Conservation (phyloP, 140 eudicot genomes). For the Cichorium intybus region DNA sequence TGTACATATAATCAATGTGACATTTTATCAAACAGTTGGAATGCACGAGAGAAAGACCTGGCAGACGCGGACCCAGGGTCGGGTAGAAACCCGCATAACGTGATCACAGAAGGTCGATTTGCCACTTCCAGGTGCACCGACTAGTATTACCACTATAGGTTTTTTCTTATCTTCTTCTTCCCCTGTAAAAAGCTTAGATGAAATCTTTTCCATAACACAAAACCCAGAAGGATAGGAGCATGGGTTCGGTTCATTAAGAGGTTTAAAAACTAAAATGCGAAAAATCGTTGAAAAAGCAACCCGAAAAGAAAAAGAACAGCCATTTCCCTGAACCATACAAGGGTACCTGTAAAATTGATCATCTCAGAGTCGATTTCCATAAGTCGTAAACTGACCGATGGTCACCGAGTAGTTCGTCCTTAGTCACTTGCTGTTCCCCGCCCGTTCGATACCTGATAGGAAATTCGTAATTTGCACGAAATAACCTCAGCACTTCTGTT, state of each 20-base stretch:
- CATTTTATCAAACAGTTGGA: constrained; percentile 36
- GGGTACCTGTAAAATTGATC: constrained; percentile 16
- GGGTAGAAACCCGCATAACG: constrained; percentile 55
- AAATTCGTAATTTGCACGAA: constrained; percentile 1
- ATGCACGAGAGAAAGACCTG: constrained; percentile 50
- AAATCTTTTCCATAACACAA: neutral
- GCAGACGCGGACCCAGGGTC: constrained; percentile 85
- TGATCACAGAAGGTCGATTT: constrained; percentile 89
- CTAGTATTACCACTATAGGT: constrained; percentile 48
- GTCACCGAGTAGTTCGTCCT: constrained; percentile 6
- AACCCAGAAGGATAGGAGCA: neutral
- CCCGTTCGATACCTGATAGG: neutral
- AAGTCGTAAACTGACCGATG: constrained; percentile 3
- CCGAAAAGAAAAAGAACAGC: neutral
- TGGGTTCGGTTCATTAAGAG: neutral
- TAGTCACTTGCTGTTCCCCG: neutral
- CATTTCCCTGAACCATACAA: neutral
- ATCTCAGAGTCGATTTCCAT: constrained; percentile 32
- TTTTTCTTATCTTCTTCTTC: constrained; percentile 28
- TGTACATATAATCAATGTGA: neutral
- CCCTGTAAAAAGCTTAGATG: constrained; percentile 4
- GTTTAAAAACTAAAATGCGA: neutral
- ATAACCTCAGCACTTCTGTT: too few relatives aligned
- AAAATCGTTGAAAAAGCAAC: neutral
- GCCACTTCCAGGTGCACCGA: constrained; percentile 98